Percentiles rank a stretch among this genome's conserved stretches.
Evolutionary conservation across 1,284 basidiomycete genomes (phyloP).

Genomic region (Trichosporon coremiiforme): DNA sequence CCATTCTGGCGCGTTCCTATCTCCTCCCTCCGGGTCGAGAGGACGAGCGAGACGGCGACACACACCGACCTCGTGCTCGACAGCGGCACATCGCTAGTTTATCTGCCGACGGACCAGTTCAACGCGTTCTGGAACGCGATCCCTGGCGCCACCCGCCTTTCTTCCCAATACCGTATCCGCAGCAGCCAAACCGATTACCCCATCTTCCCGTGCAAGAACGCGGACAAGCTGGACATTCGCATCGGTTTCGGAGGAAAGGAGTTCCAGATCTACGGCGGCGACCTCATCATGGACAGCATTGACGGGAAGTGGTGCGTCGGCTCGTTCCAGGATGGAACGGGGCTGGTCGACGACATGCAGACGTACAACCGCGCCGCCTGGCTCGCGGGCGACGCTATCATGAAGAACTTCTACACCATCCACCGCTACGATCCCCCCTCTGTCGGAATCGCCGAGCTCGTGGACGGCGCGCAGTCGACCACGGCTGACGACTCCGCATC

Average conservation of each 20-base stretch:
- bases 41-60: slow-evolving; percentile 59
- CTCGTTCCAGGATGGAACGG: not conserved
- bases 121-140: slow-evolving; percentile 32
- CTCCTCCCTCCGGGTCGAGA: not conserved
- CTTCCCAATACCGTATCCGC: not conserved
- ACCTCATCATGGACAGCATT: slow-evolving; percentile 10
- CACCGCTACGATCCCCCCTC: slow-evolving; percentile 58
- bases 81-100: slow-evolving; percentile 38
- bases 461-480: not conserved
- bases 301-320: slow-evolving; percentile 10
- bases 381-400: slow-evolving; percentile 92
- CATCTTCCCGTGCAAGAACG: slow-evolving; percentile 8
- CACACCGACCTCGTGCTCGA: slow-evolving; percentile 46
- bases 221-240: slow-evolving; percentile 6
- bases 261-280: slow-evolving; percentile 6
- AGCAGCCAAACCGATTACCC: not conserved
- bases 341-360: slow-evolving; percentile 9
- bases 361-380: slow-evolving; percentile 56
- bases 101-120: slow-evolving; percentile 29
- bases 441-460: slow-evolving; percentile 55
- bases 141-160: slow-evolving; percentile 15
- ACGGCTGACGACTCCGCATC: not conserved
- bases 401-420: slow-evolving; percentile 65
- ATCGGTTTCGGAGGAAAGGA: slow-evolving; percentile 10
- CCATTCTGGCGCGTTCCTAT: not conserved